Conservation (phyloP, 805 yeast species). For the Kodamaea lidongshanica region DNA sequence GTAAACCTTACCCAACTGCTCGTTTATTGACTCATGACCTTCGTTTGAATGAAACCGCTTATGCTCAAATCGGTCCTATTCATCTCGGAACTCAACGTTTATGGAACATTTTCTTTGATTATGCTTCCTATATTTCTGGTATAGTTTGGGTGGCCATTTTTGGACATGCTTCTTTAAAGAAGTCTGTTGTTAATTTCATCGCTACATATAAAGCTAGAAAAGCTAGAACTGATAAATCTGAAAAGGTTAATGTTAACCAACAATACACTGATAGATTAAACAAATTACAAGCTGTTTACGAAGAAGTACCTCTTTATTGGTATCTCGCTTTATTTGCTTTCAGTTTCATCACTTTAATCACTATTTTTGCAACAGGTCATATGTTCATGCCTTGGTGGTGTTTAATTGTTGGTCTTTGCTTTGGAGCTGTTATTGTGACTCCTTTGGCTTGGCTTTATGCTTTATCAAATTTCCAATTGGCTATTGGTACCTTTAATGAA, state of each 20-base stretch:
- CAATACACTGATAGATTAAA: slow-evolving; percentile 38
- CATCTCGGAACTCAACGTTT: slow-evolving; percentile 21
- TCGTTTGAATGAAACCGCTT: slow-evolving; percentile 17
- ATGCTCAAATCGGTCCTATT: slow-evolving; percentile 17
- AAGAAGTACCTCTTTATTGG: slow-evolving; percentile 40
- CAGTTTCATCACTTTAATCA: slow-evolving; percentile 29
- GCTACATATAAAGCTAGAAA: slow-evolving; percentile 8
- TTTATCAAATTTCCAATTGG: slow-evolving; percentile 21
- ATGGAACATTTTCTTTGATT: slow-evolving; percentile 23
- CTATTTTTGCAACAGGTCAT: slow-evolving; percentile 25
- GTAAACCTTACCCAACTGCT: slow-evolving; percentile 16
- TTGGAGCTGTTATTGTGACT: slow-evolving; percentile 21
- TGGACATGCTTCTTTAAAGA: slow-evolving; percentile 12
- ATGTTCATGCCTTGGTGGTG: slow-evolving; percentile 21
- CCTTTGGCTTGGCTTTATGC: slow-evolving; percentile 24
- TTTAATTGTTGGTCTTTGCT: slow-evolving; percentile 15
- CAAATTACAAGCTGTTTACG: slow-evolving; percentile 32
- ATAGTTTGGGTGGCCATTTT: slow-evolving; percentile 19
- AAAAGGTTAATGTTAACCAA: slow-evolving; percentile 10
- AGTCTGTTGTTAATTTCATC: slow-evolving; percentile 7
- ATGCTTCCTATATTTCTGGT: slow-evolving; percentile 21
- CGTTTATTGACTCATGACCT: slow-evolving; percentile 14
- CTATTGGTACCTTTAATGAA: slow-evolving; percentile 22
- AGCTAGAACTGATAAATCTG: slow-evolving; percentile 5
- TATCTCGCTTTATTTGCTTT: slow-evolving; percentile 27